Evolutionary conservation across 305 asterid genomes (phyloP).

Genomic region (Withania somnifera): DNA sequence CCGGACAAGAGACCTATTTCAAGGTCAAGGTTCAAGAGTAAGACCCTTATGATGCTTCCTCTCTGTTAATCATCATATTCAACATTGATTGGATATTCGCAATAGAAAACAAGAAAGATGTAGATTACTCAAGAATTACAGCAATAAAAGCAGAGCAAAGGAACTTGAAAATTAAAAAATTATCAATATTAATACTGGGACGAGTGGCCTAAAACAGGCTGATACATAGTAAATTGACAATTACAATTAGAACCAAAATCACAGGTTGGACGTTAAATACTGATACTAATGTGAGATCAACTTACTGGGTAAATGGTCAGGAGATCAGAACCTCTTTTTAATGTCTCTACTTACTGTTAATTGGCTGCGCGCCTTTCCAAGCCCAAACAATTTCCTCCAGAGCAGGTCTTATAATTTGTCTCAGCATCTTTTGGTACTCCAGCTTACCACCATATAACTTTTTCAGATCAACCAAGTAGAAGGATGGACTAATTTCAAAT

Average conservation of each 20-base stretch:
- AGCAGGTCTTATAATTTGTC: constrained; percentile 14
- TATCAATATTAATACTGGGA: background rate
- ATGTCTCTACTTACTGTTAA: background rate
- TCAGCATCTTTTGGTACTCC: constrained; percentile 18
- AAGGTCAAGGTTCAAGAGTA: background rate
- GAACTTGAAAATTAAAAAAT: background rate
- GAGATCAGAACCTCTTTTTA: background rate
- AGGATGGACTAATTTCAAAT: constrained; percentile 22
- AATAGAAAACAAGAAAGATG: background rate
- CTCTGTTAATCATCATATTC: background rate
- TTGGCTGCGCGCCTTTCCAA: constrained; percentile 21
- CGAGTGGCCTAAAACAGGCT: background rate
- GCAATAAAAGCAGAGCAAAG: background rate
- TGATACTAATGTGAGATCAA: background rate
- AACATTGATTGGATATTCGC: background rate
- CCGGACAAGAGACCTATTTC: background rate
- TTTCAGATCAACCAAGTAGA: constrained; percentile 25
- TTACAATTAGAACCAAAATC: background rate
- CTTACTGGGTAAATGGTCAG: background rate
- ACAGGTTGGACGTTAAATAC: background rate
- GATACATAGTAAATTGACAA: background rate
- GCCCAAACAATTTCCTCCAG: constrained; percentile 22
- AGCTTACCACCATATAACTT: constrained; percentile 17
- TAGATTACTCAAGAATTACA: background rate
- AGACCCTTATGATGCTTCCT: background rate